Evolutionary conservation across 2,329 filamentous ascomycete genomes (phyloP).

Genomic region (Scytalidium sp.): DNA sequence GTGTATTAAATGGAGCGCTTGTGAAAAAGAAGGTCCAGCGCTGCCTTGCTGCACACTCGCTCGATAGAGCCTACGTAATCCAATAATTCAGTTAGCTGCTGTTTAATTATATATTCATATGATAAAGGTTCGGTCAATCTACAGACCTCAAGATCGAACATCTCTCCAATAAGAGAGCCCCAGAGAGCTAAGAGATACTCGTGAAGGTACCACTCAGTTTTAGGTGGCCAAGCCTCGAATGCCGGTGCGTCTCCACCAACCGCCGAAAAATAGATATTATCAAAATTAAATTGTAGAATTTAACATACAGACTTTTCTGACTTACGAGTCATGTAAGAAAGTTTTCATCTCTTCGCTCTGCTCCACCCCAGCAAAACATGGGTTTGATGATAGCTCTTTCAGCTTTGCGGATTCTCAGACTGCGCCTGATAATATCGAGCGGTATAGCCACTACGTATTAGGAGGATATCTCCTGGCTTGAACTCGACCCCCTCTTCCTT

Average conservation of each 20-base stretch:
- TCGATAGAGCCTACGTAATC: too few species aligned
- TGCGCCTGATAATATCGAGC: conserved; percentile 16
- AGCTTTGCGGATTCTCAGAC: conserved; percentile 10
- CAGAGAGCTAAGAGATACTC: conserved; percentile 18
- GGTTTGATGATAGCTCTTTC: not conserved
- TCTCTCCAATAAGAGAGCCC: conserved; percentile 20
- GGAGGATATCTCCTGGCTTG: conserved; percentile 32
- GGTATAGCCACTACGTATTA: conserved; percentile 30
- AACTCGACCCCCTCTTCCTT: conserved; percentile 25
- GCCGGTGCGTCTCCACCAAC: conserved; percentile 38
- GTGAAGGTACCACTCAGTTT: conserved; percentile 12
- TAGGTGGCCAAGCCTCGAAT: conserved; percentile 28
- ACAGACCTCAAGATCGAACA: conserved; percentile 17
- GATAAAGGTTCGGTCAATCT: conserved; percentile 11
- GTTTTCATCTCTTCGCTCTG: conserved; percentile 14
- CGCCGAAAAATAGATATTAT: conserved; percentile 33
- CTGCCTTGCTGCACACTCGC: conserved; percentile 8
- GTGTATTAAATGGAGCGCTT: conserved; percentile 30
- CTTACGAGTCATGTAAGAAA: too few species aligned
- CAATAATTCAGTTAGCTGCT: too few species aligned
- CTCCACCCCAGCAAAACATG: conserved; percentile 17
- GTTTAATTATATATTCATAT: too few species aligned
- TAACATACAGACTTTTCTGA: too few species aligned
- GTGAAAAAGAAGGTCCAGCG: conserved; percentile 21
- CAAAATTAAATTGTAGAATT: too few species aligned